Base-by-base conservation (phyloP, 2,329 filamentous ascomycete species). In the Microcyclosporella mali region DNA sequence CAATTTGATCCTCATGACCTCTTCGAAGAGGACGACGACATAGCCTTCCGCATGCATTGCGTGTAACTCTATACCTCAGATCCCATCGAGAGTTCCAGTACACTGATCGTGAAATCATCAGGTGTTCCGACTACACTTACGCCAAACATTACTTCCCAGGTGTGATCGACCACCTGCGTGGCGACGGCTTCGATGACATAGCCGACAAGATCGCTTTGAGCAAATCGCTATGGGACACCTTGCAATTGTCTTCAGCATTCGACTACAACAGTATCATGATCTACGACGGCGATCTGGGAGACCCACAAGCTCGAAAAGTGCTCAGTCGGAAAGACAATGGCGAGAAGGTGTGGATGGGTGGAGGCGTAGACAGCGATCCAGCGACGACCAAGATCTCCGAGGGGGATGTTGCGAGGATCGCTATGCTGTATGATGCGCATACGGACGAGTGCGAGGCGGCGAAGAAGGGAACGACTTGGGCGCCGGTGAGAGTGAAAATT, bases 191-290 rank as follows among this genome's bases (percentile, higher is more conserved):
- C 29, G 29, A 14, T 14, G 17, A 33, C 15, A n/a, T 8, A 8
- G 8, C 27, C n/a, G 8, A 8, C 27, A n/a, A 29, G 27, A 8
- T 8, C 8, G 16, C 28, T 16, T 16, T 15, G 14, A 32, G 25
- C 25, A 33, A 40, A 40, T n/a, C n/a, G n/a, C n/a, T n/a, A n/a
- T n/a, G n/a, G n/a, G n/a, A n/a, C n/a, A n/a, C n/a, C n/a, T 41
- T 33, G 18, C 15, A 21, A 4, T 41, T 33, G 30, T 21, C 15
- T 27, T 43, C 50, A 19, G 52, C 51, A 41, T 51, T 55, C 37
- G 50, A 56, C 47, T 70, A 70, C 46, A 67, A 71, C 47, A 67
- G 66, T 8, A 85, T 92, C 43, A 41, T 41, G 38, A 21, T 41
- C 17, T 41, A 41, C 30, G 19, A 19, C 19, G 9, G 28, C n/a